These are phyloP conservation scores for Tetrahymena elliotti DNA, from an alignment of 73 alveolate genomes.

Conservation along the genomic window DNA sequence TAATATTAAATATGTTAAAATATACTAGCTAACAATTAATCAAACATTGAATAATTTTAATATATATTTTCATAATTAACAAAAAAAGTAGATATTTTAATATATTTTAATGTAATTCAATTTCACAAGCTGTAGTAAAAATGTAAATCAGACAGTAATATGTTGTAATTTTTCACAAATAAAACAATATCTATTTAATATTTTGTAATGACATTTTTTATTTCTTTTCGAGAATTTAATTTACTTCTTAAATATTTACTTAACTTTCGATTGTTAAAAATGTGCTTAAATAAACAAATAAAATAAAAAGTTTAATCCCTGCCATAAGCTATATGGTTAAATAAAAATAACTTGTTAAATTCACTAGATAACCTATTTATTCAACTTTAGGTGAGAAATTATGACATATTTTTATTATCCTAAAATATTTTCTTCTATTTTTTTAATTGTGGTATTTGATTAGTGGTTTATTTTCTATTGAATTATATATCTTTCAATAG, in stretches of 20 bases:
- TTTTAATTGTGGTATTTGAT: not conserved
- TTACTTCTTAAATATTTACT: not conserved
- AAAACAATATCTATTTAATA: too few species aligned
- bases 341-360: not conserved
- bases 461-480: not conserved
- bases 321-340: not conserved
- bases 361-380: not conserved
- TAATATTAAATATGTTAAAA: too few species aligned
- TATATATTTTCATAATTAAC: not conserved
- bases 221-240: too few species aligned
- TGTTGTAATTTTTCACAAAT: too few species aligned
- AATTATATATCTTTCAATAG: not conserved
- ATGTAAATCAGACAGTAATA: too few species aligned
- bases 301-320: not conserved
- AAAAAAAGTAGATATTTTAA: not conserved
- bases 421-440: not conserved
- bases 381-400: not conserved
- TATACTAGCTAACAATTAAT: too few species aligned
- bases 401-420: not conserved
- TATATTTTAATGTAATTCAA: not conserved
- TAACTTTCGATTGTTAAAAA: too few species aligned
- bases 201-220: not conserved
- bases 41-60: too few species aligned
- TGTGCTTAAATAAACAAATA: too few species aligned
- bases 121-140: too few species aligned